Conservation (phyloP, 176 grass and related monocot species). For the Hsuehochloa calcarea region DNA sequence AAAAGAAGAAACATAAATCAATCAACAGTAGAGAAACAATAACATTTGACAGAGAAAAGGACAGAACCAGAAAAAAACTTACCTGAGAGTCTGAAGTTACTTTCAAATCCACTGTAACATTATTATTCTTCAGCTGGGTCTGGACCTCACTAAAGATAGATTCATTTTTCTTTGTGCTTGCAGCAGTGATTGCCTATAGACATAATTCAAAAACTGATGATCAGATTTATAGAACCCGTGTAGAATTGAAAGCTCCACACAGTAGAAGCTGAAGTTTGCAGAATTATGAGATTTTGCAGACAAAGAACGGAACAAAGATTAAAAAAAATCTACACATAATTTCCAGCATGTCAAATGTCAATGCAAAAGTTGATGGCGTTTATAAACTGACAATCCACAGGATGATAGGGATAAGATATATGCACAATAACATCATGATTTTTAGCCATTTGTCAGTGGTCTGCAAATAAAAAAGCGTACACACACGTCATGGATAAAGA, state of each 20-base stretch:
- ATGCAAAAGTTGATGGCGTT: neutral
- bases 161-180: conserved; percentile 55
- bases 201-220: neutral
- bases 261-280: neutral
- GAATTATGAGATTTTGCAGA: neutral
- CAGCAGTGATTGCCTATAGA: conserved; percentile 47
- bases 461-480: neutral
- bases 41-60: neutral
- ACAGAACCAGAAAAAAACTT: conserved; percentile 9
- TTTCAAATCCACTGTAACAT: conserved; percentile 51
- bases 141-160: conserved; percentile 55
- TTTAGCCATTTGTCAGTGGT: neutral
- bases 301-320: neutral
- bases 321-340: neutral
- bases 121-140: conserved; percentile 59
- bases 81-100: conserved; percentile 59
- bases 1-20: conserved; percentile 2
- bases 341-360: neutral
- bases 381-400: neutral
- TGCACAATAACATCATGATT: neutral
- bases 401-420: neutral
- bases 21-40: neutral
- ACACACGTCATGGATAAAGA: neutral
- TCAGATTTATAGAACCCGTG: neutral
- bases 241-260: neutral